Conservation (phyloP, 2,329 filamentous ascomycete genomes). For the Diaporthe sp. region DNA sequence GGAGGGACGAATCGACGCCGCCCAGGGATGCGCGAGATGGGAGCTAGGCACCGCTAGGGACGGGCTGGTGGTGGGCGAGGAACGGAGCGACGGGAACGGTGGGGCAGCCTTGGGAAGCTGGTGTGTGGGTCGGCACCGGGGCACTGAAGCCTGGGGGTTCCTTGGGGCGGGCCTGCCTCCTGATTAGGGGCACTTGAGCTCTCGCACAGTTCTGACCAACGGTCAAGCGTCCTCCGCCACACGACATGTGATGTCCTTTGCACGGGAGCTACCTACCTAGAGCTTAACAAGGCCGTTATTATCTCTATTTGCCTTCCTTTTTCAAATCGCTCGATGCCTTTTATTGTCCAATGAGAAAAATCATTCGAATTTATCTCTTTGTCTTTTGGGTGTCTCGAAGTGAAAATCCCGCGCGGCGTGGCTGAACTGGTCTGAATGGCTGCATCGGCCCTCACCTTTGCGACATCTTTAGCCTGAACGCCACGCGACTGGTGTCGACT, state of each 20-base stretch:
- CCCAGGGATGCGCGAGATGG: neutral
- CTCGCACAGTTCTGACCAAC: neutral
- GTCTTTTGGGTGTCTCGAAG: neutral
- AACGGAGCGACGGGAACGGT: constrained; percentile 38
- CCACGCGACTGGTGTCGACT: neutral
- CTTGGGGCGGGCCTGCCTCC: neutral
- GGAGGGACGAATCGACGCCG: constrained; percentile 25
- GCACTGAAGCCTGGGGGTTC: neutral
- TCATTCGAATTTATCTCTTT: constrained; percentile 13
- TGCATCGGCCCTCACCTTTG: neutral
- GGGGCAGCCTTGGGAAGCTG: constrained; percentile 23
- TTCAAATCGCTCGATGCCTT: neutral
- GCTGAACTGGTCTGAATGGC: constrained; percentile 6
- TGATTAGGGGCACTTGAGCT: constrained; percentile 19
- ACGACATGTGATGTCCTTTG: constrained; percentile 29
- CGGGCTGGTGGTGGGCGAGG: constrained; percentile 24
- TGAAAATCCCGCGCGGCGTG: neutral
- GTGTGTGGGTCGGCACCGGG: neutral
- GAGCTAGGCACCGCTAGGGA: constrained; percentile 16
- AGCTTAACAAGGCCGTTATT: constrained; percentile 1
- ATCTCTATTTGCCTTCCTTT: constrained; percentile 17
- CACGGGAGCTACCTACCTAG: constrained; percentile 13
- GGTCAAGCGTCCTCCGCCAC: constrained; percentile 29
- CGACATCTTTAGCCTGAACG: constrained; percentile 11
- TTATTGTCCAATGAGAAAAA: constrained; percentile 19